Evolutionary conservation across 768 basidiomycete species (phyloP).

Genomic region (Leccinellum rugosiceps): DNA sequence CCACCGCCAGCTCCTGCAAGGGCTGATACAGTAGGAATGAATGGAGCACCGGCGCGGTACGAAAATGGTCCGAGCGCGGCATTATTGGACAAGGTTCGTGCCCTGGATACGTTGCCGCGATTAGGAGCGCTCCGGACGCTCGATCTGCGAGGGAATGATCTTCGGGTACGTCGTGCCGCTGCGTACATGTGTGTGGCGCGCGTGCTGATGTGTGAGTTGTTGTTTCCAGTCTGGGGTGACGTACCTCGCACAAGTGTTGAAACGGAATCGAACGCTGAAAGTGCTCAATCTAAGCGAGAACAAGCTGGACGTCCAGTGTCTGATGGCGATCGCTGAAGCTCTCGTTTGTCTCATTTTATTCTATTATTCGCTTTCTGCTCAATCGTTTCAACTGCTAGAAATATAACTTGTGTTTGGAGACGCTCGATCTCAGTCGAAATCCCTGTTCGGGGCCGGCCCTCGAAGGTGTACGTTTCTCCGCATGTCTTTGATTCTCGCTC

Average conservation of each 20-base stretch:
- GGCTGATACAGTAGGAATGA: conserved; percentile 1
- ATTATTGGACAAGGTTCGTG: conserved; percentile 81
- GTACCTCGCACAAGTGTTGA: conserved; percentile 93
- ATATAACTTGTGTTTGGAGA: conserved; percentile 93
- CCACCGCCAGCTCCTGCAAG: conserved; percentile 10
- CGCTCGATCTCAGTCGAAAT: conserved; percentile 89
- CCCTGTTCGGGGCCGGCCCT: conserved; percentile 87
- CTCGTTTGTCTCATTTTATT: conserved; percentile 49
- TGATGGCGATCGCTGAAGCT: conserved; percentile 88
- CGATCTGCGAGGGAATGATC: conserved; percentile 80
- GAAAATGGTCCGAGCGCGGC: conserved; percentile 33
- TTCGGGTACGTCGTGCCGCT: conserved; percentile 58
- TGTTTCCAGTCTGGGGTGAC: conserved; percentile 61
- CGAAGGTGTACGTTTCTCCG: conserved; percentile 70
- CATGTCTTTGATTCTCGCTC: not conserved
- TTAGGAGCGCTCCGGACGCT: conserved; percentile 84
- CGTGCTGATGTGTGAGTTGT: not conserved
- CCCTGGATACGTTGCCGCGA: conserved; percentile 83
- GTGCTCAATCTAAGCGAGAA: conserved; percentile 94
- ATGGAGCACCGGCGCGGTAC: conserved; percentile 41
- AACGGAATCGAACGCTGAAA: conserved; percentile 92
- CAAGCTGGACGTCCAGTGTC: conserved; percentile 79
- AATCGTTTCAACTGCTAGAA: conserved; percentile 49
- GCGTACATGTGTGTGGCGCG: not conserved
- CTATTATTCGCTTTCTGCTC: not conserved